Conservation (phyloP, 129 eudicot species). For the Chrysanthemum lavandulifolium region DNA sequence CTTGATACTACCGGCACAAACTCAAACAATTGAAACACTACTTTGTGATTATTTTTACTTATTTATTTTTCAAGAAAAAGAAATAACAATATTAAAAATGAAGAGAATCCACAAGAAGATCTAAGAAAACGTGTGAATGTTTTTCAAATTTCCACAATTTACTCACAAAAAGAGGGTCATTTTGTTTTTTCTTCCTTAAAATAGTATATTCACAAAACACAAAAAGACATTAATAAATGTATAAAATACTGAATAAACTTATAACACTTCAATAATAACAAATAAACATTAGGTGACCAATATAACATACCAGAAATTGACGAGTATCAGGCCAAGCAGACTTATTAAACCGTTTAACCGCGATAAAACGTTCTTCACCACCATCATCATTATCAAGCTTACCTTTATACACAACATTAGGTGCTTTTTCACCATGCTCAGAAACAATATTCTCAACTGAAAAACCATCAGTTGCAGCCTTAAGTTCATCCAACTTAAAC, state of each 20-base stretch:
- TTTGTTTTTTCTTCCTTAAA: not conserved
- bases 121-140: not conserved
- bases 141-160: not conserved
- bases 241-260: not conserved
- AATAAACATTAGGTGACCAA: not conserved
- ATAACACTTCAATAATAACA: not conserved
- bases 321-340: slow-evolving; percentile 97
- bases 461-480: slow-evolving; percentile 69
- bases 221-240: not conserved
- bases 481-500: slow-evolving; percentile 64
- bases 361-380: slow-evolving; percentile 63
- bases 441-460: slow-evolving; percentile 76
- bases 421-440: slow-evolving; percentile 91
- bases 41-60: no score
- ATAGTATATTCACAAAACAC: not conserved
- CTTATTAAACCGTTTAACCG: slow-evolving; percentile 80
- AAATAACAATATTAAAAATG: no score
- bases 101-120: no score
- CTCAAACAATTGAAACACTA: no score
- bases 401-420: slow-evolving; percentile 90
- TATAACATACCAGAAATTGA: slow-evolving; percentile 66
- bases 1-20: no score
- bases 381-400: slow-evolving; percentile 56
- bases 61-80: no score
- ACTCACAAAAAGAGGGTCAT: not conserved